phyloP scores from a whole-genome alignment of 164 flowering plant genomes.

The Macadamia tetraphylla region DNA sequence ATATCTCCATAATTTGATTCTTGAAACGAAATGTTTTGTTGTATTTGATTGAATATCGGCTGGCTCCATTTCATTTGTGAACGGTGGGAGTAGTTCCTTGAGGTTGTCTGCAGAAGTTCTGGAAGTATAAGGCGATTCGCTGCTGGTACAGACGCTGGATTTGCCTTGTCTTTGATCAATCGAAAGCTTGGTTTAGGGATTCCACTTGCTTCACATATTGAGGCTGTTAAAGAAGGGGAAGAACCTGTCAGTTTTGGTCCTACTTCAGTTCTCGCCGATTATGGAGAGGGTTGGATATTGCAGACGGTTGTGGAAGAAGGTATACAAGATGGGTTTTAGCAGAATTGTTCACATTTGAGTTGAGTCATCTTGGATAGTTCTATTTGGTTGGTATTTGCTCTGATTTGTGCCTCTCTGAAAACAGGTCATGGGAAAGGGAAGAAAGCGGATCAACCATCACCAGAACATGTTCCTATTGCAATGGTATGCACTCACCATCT shows the following conservation, averaged over 20 bases:
- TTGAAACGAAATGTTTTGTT: too few relatives aligned
- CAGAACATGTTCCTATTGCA: slow-evolving; percentile 5
- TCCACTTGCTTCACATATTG: slow-evolving; percentile 42
- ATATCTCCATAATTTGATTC: too few relatives aligned
- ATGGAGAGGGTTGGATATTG: slow-evolving; percentile 75
- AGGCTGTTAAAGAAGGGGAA: slow-evolving; percentile 74
- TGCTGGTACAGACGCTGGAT: slow-evolving; percentile 62
- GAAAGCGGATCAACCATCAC: not conserved
- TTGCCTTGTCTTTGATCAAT: slow-evolving; percentile 62
- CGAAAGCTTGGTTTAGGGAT: slow-evolving; percentile 28
- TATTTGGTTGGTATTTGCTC: not conserved
- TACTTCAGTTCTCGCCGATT: slow-evolving; percentile 47
- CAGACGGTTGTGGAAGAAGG: slow-evolving; percentile 46
- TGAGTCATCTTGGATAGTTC: not conserved
- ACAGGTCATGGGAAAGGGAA: slow-evolving; percentile 13
- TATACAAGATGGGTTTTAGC: slow-evolving; percentile 9
- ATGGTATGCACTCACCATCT: slow-evolving; percentile 13
- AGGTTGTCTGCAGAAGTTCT: slow-evolving; percentile 55
- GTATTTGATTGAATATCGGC: too few relatives aligned
- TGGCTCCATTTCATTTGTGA: slow-evolving; percentile 9
- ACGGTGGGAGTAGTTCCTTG: slow-evolving; percentile 42
- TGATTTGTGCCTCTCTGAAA: slow-evolving; percentile 1
- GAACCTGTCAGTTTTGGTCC: slow-evolving; percentile 76
- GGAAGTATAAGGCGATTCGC: slow-evolving; percentile 64
- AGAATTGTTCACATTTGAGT: not conserved